Conservation (phyloP, 345 rosid species). For the Microcos paniculata region DNA sequence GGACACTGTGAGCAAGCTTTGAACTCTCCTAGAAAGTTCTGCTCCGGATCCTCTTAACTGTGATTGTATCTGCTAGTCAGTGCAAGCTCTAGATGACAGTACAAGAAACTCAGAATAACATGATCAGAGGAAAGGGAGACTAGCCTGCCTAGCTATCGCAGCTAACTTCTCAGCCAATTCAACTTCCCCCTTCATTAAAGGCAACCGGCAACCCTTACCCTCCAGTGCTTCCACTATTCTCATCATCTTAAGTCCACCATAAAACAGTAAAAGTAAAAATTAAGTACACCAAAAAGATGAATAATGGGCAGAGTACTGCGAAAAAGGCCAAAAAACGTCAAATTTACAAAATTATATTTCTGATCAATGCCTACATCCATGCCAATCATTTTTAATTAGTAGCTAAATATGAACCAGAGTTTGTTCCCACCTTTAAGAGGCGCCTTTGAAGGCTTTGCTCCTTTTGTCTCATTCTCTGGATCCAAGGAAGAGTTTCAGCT, state of each 20-base stretch:
- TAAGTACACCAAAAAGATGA: neutral
- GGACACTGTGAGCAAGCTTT: constrained; percentile 64
- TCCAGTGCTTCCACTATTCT: constrained; percentile 91
- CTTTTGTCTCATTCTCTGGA: constrained; percentile 83
- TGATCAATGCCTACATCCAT: neutral
- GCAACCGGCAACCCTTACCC: constrained; percentile 81
- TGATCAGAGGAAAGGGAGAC: constrained; percentile 17
- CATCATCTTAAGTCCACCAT: constrained; percentile 56
- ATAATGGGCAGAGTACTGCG: neutral
- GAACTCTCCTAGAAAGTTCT: constrained; percentile 93
- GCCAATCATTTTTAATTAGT: neutral
- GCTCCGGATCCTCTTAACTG: constrained; percentile 98
- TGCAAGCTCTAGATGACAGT: constrained; percentile 3
- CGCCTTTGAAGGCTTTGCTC: constrained; percentile 97
- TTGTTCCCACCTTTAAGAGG: constrained; percentile 67
- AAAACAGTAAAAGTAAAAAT: constrained; percentile 6
- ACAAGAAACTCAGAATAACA: neutral
- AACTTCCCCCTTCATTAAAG: constrained; percentile 83
- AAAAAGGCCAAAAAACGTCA: no score
- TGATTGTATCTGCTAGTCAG: constrained; percentile 26
- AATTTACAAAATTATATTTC: neutral
- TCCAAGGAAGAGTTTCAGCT: constrained; percentile 91
- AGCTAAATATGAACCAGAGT: neutral
- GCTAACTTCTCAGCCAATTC: constrained; percentile 86
- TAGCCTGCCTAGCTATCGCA: constrained; percentile 75